Conservation (phyloP, 805 yeast species). For the Schizosaccharomyces osmophilus region DNA sequence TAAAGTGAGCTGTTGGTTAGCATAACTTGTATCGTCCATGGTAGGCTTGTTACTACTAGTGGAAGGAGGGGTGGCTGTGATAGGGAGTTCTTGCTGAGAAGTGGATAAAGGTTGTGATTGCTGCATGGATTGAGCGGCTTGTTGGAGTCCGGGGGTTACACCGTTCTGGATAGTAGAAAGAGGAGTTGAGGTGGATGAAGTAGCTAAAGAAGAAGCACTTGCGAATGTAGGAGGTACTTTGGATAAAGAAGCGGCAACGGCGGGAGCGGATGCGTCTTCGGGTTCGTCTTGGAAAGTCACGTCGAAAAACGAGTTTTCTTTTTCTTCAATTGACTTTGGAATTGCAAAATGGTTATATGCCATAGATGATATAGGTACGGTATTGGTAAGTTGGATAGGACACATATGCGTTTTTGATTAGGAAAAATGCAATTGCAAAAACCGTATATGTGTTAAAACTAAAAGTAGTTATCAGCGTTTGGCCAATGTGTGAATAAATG, state of each 20-base stretch:
- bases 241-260: neutral
- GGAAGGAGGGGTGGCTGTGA: no score
- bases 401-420: neutral
- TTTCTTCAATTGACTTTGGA: neutral
- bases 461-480: no score
- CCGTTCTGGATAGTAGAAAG: neutral
- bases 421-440: no score
- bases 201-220: neutral
- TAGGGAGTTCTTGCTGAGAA: neutral
- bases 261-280: neutral
- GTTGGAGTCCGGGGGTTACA: neutral
- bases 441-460: no score
- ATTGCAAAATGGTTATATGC: neutral
- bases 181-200: neutral
- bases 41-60: neutral
- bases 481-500: no score
- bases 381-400: neutral
- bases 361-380: neutral
- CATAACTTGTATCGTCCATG: neutral
- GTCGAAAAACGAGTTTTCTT: neutral
- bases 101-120: neutral
- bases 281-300: conserved; percentile 1
- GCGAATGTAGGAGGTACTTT: no score
- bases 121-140: neutral
- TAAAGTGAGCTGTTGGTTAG: conserved; percentile 9